Percentiles rank a stretch among this genome's conserved stretches.
These are phyloP conservation scores for Forsythia viridissima DNA, from an alignment of 257 asterid genomes.

Conservation along the genomic window DNA sequence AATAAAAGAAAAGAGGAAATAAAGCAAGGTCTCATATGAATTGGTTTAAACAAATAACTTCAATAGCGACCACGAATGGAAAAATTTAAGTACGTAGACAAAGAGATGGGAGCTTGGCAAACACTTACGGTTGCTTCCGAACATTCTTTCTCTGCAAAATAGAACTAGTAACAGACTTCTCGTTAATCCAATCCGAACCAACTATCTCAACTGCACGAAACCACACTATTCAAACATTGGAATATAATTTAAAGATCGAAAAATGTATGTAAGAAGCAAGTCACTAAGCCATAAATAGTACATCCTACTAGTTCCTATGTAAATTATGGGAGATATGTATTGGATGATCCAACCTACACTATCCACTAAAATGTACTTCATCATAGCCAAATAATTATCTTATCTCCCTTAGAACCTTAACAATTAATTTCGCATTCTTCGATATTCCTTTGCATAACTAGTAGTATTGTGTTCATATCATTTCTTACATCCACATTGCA, in stretches of 20 bases:
- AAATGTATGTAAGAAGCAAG: background rate
- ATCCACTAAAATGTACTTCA: no score
- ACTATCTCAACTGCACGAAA: background rate
- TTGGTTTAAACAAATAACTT: background rate
- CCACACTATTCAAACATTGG: background rate
- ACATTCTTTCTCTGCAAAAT: constrained; percentile 34
- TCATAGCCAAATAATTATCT: no score
- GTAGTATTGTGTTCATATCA: no score
- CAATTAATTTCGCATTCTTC: no score
- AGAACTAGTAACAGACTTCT: background rate
- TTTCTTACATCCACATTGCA: no score
- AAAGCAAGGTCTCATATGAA: background rate
- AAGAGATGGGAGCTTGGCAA: background rate
- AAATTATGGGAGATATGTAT: no score
- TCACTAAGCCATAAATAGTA: background rate
- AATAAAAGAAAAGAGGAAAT: background rate
- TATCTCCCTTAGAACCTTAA: no score
- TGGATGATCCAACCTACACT: no score
- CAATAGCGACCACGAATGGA: background rate
- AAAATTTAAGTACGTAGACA: background rate
- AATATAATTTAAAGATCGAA: background rate
- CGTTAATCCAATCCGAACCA: background rate
- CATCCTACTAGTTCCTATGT: no score
- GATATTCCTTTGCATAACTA: no score
- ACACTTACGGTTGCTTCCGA: background rate